Evolutionary conservation across 352 stramenopile genomes (phyloP), one percentile per base, ranked within the genome.

Genomic region (Pythium volutum): DNA sequence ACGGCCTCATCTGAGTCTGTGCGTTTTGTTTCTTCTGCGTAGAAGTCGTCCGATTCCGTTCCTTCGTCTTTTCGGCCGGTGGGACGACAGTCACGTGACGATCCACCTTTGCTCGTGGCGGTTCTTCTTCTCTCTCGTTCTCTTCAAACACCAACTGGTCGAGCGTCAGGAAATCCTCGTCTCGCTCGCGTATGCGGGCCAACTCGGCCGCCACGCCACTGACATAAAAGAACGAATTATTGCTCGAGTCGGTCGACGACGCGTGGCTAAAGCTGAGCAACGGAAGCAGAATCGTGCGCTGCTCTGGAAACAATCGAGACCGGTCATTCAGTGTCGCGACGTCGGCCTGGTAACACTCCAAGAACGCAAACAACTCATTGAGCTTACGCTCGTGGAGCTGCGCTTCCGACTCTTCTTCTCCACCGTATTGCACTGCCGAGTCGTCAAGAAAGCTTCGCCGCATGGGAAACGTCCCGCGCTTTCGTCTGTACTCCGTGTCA

Each of bases 221-320:
- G 23, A 65, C 52, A 15, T 59, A 36, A 43, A 67, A 71, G 18
- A 66, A 33, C 26, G 53, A 71, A 9, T 50, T 25, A 15, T n/a
- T 49, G 34, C 52, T 67, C 2, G 53, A 59, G 16, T 54, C 59
- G 4, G 54, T 65, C 1, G 46, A 34, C 15, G 55, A 33, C 27
- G 36, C 41, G 20, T 65, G 59, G 31, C 70, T 77, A 45, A 76
- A 71, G 18, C 49, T 61, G 2, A 58, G 59, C 7, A 75, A 49
- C 14, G 73, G 73, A 0, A 72, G 39, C 10, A 75, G 29, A 25
- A 75, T 78, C 9, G 65, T 75, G 29, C 57, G 49, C 39, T 81
- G 65, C 6, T 62, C 63, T 0, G 62, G 60, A 26, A 79, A 79
- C 16, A 75, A 33, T 5, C 60, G 53, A 1, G 74, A 81, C 4